These are phyloP conservation scores for Phytopythium aichiense DNA, from an alignment of 352 stramenopile genomes.

Conservation along the genomic window DNA sequence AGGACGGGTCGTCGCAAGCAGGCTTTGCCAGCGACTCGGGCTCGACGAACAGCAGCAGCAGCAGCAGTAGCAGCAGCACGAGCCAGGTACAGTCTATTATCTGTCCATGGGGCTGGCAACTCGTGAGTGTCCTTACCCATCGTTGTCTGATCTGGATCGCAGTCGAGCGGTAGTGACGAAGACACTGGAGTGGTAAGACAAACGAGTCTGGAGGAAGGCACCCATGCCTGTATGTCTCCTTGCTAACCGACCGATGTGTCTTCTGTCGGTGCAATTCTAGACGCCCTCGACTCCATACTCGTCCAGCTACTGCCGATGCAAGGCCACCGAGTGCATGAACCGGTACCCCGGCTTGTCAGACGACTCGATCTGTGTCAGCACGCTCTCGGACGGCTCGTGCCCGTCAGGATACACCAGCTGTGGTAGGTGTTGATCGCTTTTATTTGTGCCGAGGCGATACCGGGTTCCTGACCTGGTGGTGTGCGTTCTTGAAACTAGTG, in stretches of 20 bases:
- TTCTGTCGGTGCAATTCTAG: not conserved
- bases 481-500: slow-evolving; percentile 17
- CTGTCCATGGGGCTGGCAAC: not conserved
- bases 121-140: not conserved
- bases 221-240: not conserved
- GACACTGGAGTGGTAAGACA: not conserved
- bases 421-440: slow-evolving; percentile 10
- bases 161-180: not conserved
- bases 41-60: not conserved
- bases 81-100: not conserved
- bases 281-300: slow-evolving; percentile 29
- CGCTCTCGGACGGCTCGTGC: slow-evolving; percentile 43
- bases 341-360: slow-evolving; percentile 43
- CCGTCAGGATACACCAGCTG: slow-evolving; percentile 58
- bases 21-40: not conserved
- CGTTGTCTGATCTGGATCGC: not conserved
- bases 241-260: not conserved
- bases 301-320: slow-evolving; percentile 69
- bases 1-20: not conserved
- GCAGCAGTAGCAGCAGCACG: not conserved
- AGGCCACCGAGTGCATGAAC: slow-evolving; percentile 64
- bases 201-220: too few species aligned
- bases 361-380: slow-evolving; percentile 40
- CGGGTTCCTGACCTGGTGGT: not conserved
- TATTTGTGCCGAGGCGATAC: not conserved